phyloP scores from a whole-genome alignment of 129 eudicot species.

The Lactuca sativa region DNA sequence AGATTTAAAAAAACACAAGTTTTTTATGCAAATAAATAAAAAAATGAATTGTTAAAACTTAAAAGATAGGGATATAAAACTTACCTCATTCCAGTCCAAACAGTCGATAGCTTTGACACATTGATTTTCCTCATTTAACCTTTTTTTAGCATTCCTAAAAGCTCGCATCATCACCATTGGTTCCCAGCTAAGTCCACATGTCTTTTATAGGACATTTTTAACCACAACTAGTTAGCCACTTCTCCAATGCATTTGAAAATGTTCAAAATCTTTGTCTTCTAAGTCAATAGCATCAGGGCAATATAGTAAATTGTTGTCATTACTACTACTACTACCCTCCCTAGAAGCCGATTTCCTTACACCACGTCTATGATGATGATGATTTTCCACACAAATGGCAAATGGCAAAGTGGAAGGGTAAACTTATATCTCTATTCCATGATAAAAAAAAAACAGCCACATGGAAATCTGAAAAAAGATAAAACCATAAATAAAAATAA shows the following conservation, averaged over 20 bases:
- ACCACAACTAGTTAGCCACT: conserved; percentile 86
- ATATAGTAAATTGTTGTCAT: conserved; percentile 66
- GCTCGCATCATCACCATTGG: conserved; percentile 94
- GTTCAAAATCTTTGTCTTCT: conserved; percentile 52
- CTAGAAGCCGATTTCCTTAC: conserved; percentile 67
- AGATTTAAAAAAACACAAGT: too few relatives aligned
- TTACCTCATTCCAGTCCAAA: too few relatives aligned
- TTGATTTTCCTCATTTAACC: too few relatives aligned
- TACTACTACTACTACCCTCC: conserved; percentile 41
- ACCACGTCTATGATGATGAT: neutral
- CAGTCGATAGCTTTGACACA: too few relatives aligned
- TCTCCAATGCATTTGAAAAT: conserved; percentile 91
- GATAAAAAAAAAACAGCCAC: too few relatives aligned
- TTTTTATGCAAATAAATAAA: too few relatives aligned
- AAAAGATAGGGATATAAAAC: too few relatives aligned
- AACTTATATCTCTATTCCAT: too few relatives aligned
- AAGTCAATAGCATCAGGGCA: conserved; percentile 55
- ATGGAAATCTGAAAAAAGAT: too few relatives aligned
- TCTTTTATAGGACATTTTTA: conserved; percentile 49
- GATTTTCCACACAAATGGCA: conserved; percentile 9
- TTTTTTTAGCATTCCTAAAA: conserved; percentile 63
- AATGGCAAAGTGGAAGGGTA: too few relatives aligned
- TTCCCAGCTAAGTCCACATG: conserved; percentile 90
- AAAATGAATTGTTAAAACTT: too few relatives aligned
- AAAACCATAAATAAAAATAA: too few relatives aligned